Evolutionary conservation across 2,329 filamentous ascomycete genomes (phyloP), one percentile per base, ranked within the genome.

Genomic region (Pseudogymnoascus sp.): DNA sequence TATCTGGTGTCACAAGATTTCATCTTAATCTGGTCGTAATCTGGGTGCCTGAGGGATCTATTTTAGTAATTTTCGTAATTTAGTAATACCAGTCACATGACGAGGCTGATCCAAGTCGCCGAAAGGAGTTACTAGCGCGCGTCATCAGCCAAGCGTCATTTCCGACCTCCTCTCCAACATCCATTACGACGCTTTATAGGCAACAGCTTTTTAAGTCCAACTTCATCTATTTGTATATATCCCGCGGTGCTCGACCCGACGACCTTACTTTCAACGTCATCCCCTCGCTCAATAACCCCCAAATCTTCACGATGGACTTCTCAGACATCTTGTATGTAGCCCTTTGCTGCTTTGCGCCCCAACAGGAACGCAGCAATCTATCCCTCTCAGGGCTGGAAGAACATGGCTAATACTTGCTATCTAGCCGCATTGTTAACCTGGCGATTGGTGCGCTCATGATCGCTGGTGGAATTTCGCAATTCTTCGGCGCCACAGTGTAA

Each of bases 401-500:
- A 64, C 61, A 66, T 67, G 68, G 68, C 72, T 72, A 71, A 76
- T 67, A 11, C 31, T 59, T 65, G 37, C 34, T 67, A 63, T 70
- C 66, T 75, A 97, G 95, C 80, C 95, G 95, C 74, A 86, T 97
- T 74, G 90, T 96, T 76, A 99, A 99, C 83, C 82, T 99, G 77
- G 90, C 81, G 71, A 87, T 96, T 67, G 95, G 88, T 71, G 88
- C 88, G 69, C 84, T 96, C 69, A 96, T 96, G 86, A 80, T 96
- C 59, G 81, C 96, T 59, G 93, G 93, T 68, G 93, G 92, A 71
- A 82, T 92, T 72, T 82, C 81, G 66, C 86, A 90, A 73, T 87
- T 92, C 78, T 89, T 90, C 74, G 73, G 78, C 40, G 72, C 83
- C 25, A 23, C 14, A 9, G 49, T 36, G 49, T 56, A 56, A 56